Evolutionary conservation across 352 stramenopile species (phyloP).

Genomic region (Achlya hypogyna): DNA sequence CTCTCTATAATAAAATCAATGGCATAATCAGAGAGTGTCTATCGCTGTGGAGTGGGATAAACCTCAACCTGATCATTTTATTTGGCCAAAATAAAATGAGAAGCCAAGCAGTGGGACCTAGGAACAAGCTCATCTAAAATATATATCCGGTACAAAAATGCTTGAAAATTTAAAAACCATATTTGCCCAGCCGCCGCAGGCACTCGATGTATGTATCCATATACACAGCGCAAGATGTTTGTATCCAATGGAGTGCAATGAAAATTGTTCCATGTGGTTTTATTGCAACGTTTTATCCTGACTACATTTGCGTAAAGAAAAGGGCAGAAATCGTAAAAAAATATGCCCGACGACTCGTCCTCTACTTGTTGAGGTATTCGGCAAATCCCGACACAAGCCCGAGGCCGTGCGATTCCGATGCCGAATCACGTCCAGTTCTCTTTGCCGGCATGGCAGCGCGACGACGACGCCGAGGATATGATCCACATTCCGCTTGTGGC

Average conservation of each 20-base stretch:
- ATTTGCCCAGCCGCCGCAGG: too few species aligned
- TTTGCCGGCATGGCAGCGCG: not conserved
- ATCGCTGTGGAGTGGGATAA: not conserved
- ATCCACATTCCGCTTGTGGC: not conserved
- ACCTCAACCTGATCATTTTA: too few species aligned
- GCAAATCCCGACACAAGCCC: slow-evolving; percentile 1
- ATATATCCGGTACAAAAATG: too few species aligned
- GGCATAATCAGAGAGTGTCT: not conserved
- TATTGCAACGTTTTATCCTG: not conserved
- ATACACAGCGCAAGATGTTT: not conserved
- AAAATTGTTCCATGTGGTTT: slow-evolving; percentile 8
- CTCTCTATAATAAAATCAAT: not conserved
- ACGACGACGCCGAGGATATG: not conserved
- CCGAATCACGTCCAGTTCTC: slow-evolving; percentile 3
- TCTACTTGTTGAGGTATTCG: not conserved
- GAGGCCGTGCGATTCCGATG: not conserved
- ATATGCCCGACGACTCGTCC: not conserved
- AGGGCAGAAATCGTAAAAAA: not conserved
- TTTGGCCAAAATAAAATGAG: too few species aligned
- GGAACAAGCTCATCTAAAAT: too few species aligned
- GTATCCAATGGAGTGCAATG: not conserved
- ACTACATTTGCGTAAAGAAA: slow-evolving; percentile 7
- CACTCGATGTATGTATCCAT: not conserved
- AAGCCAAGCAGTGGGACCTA: too few species aligned
- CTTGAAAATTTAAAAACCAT: not conserved